Conservation (phyloP, 2,329 filamentous ascomycete genomes). For the Beauveria bassiana region DNA sequence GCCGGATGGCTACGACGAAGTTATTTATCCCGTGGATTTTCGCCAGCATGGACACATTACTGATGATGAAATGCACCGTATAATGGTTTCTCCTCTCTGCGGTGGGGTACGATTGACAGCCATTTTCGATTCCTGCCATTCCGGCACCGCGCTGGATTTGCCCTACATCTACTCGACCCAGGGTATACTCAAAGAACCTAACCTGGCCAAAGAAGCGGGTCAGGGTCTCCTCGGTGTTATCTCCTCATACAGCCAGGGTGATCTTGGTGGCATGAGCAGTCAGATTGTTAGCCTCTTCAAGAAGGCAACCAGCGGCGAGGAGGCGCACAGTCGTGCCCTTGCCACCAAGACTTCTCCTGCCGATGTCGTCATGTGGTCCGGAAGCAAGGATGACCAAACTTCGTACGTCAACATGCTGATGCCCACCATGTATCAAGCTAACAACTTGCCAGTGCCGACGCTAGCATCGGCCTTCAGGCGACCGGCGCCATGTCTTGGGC, state of each 20-base stretch:
- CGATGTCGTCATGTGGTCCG: conserved; percentile 96
- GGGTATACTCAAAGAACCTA: conserved; percentile 60
- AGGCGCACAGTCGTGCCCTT: conserved; percentile 71
- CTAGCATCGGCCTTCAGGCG: conserved; percentile 81
- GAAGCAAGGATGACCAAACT: conserved; percentile 93
- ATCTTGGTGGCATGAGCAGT: conserved; percentile 73
- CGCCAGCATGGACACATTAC: conserved; percentile 72
- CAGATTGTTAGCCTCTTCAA: conserved; percentile 80
- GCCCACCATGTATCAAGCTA: neutral
- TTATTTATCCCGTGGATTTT: conserved; percentile 79
- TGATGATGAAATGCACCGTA: conserved; percentile 74
- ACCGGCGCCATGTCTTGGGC: conserved; percentile 98
- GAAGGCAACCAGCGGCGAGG: conserved; percentile 74
- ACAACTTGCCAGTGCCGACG: conserved; percentile 64
- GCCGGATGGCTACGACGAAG: conserved; percentile 74
- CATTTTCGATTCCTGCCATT: conserved; percentile 61
- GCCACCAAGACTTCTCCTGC: conserved; percentile 90
- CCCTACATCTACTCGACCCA: conserved; percentile 64
- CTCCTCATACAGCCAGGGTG: conserved; percentile 56
- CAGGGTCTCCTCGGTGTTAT: conserved; percentile 54
- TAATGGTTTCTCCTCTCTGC: conserved; percentile 54
- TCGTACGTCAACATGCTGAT: conserved; percentile 50
- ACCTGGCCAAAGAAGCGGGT: conserved; percentile 60
- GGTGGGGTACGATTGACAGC: conserved; percentile 52
- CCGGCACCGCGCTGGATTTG: conserved; percentile 57